Evolutionary conservation across 352 stramenopile genomes (phyloP), one percentile per base, ranked within the genome.

Genomic region (Phytophthora constricta): DNA sequence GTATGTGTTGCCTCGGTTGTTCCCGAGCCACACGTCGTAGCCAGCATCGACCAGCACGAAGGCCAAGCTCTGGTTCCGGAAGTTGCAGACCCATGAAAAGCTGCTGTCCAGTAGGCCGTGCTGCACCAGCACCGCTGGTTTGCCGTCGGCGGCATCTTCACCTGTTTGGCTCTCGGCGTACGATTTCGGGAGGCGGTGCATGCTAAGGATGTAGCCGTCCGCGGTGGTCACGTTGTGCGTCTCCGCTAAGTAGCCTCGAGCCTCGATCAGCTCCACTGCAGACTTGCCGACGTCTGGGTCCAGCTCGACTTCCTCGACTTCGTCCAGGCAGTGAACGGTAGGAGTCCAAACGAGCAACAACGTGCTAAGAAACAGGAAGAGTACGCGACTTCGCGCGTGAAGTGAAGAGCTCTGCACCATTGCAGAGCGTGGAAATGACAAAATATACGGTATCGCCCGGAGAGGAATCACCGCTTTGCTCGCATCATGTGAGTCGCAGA

Each of bases 1-100:
- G 64, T 79, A 88, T n/a, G 80, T 88, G 33, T 74, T 85, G 31
- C 80, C 80, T n/a, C 80, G 77, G 66, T 85, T 88, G 76, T 88
- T 88, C 37, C 79, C 79, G 20, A 88, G 77, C 79, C 79, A 88
- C 16, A 88, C 79, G 25, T 89, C 80, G 49, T 82, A 89, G 2
- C 80, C 80, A 8, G 72, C 77, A 23, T 89, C 80, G 0, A 70
- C 77, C 13, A 89, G 60, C 28, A 89, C 23, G 65, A 78, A 87
- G 5, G 72, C 80, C 14, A 89, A 54, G 42, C 76, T 86, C 63
- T 89, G 77, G 22, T 65, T 80, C 10, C 74, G 65, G 66, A 72
- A 89, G 70, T 89, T 87, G 62, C 66, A 64, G 9, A 87, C 73
- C 39, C 62, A 89, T 27, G 80, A 80, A 62, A 72, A 89, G 23